phyloP scores from a whole-genome alignment of 495 filamentous ascomycete species.

The Aspergillus nanangensis region DNA sequence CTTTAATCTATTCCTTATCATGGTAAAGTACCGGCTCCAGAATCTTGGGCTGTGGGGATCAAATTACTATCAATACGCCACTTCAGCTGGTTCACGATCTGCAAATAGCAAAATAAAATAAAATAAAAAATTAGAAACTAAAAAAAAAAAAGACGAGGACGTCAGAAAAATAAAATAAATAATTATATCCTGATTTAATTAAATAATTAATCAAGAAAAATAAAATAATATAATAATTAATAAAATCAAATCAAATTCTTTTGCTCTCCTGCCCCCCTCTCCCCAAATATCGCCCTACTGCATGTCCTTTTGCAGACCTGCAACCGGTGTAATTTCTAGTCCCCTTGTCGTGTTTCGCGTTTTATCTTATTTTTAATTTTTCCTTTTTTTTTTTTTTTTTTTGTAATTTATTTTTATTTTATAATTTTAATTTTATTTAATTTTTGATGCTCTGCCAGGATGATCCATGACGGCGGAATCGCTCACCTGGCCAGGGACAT shows the following conservation, averaged over 20 bases:
- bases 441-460: no score
- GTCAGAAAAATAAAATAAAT: conserved; percentile 1
- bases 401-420: no score
- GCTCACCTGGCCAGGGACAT: not conserved
- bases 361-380: no score
- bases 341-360: conserved; percentile 23
- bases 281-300: conserved; percentile 15
- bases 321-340: conserved; percentile 11
- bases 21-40: no score
- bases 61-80: conserved; percentile 18
- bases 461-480: conserved; percentile 29
- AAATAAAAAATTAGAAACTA: conserved; percentile 1
- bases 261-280: no score
- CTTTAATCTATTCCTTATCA: no score
- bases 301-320: conserved; percentile 14
- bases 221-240: conserved; percentile 2
- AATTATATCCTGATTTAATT: conserved; percentile 2
- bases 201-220: conserved; percentile 5
- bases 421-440: no score
- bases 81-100: conserved; percentile 13
- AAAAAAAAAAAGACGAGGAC: conserved; percentile 6
- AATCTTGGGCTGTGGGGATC: conserved; percentile 9
- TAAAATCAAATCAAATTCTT: conserved; percentile 3
- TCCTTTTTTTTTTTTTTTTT: no score
- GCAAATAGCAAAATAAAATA: conserved; percentile 12